A percentile compares a stretch with the other conserved stretches of the same genome.
phyloP scores from a whole-genome alignment of 2,329 filamentous ascomycete genomes.

The Colletotrichum scovillei region DNA sequence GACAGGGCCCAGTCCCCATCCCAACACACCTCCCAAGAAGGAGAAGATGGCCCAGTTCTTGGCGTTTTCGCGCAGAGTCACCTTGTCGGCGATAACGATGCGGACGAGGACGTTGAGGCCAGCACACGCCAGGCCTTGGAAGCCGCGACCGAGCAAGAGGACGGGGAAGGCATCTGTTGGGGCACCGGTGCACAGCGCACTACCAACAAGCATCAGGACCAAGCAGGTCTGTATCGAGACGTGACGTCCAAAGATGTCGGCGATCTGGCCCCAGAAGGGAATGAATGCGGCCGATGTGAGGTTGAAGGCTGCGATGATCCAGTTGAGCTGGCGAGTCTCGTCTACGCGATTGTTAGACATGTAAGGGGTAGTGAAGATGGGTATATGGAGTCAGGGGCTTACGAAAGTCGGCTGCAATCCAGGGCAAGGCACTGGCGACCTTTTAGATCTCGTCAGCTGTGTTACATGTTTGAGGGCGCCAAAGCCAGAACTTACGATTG shows the following conservation, averaged over 20 bases:
- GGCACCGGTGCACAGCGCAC: slow-evolving; percentile 69
- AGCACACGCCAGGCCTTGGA: slow-evolving; percentile 72
- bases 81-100: slow-evolving; percentile 73
- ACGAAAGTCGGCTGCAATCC: slow-evolving; percentile 72
- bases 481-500: slow-evolving; percentile 55
- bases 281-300: slow-evolving; percentile 75
- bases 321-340: slow-evolving; percentile 70
- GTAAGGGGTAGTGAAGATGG: neutral
- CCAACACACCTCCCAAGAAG: slow-evolving; percentile 64
- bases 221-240: slow-evolving; percentile 70
- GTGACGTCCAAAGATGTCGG: slow-evolving; percentile 74
- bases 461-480: neutral
- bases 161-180: slow-evolving; percentile 65
- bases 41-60: slow-evolving; percentile 72
- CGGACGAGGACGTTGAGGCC: slow-evolving; percentile 71
- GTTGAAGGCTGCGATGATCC: slow-evolving; percentile 77
- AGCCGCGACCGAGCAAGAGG: slow-evolving; percentile 70
- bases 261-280: slow-evolving; percentile 72
- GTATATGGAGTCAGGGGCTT: slow-evolving; percentile 10
- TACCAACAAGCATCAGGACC: slow-evolving; percentile 68
- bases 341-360: slow-evolving; percentile 44
- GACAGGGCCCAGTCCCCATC: slow-evolving; percentile 71
- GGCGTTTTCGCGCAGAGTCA: slow-evolving; percentile 70
- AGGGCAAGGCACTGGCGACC: slow-evolving; percentile 53
- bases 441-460: slow-evolving; percentile 18